Evolutionary conservation across 2,329 filamentous ascomycete genomes (phyloP).

Genomic region (Cadophora luteo-olivacea): DNA sequence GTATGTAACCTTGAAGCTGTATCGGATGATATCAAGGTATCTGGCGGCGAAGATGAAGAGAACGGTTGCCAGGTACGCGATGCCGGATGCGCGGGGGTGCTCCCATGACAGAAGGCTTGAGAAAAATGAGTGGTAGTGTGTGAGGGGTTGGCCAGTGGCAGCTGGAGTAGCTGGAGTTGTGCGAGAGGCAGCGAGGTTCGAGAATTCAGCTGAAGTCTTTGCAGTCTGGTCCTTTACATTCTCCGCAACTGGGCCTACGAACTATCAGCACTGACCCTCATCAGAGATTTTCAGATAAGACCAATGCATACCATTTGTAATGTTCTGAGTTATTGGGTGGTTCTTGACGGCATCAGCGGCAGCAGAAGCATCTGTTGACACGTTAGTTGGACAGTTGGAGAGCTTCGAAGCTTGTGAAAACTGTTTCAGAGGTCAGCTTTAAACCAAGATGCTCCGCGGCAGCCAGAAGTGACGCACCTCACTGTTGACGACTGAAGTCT

Average conservation of each 20-base stretch:
- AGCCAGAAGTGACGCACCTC: constrained; percentile 35
- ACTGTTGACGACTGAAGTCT: constrained; percentile 39
- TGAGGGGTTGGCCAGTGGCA: constrained; percentile 67
- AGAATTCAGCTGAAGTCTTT: constrained; percentile 62
- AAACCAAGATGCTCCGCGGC: constrained; percentile 12
- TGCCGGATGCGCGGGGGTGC: constrained; percentile 69
- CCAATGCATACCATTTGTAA: constrained; percentile 41
- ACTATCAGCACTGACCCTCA: constrained; percentile 30
- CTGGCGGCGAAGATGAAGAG: constrained; percentile 66
- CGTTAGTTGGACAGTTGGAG: constrained; percentile 33
- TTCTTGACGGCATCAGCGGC: constrained; percentile 44
- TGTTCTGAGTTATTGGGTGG: constrained; percentile 43
- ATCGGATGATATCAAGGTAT: constrained; percentile 71
- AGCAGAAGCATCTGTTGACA: constrained; percentile 40
- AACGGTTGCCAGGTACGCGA: constrained; percentile 66
- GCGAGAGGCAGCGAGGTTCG: constrained; percentile 63
- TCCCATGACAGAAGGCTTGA: constrained; percentile 73
- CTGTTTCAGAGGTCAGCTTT: constrained; percentile 39
- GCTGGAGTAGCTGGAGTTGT: constrained; percentile 59
- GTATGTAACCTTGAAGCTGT: constrained; percentile 69
- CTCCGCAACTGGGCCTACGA: constrained; percentile 62
- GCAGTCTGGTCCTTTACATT: constrained; percentile 62
- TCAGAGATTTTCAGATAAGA: constrained; percentile 21
- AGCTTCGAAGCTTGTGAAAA: constrained; percentile 34
- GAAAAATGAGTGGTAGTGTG: constrained; percentile 76